Evolutionary conservation across 2,329 filamentous ascomycete species (phyloP).

Genomic region (Polytolypa hystricis): DNA sequence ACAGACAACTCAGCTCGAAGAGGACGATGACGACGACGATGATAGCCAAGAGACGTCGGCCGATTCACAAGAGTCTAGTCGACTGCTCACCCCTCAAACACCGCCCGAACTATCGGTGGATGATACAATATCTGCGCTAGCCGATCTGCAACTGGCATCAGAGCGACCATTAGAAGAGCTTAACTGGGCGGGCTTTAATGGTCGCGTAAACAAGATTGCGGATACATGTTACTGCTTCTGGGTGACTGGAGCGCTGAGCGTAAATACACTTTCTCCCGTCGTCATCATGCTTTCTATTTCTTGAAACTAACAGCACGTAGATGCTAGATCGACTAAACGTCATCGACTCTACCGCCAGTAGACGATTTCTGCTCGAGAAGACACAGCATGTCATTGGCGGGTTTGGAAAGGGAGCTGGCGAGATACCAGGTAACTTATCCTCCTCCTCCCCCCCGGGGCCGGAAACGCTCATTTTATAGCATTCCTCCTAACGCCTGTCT

Average conservation of each 20-base stretch:
- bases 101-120: constrained; percentile 9
- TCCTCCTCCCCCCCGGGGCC: constrained; percentile 9
- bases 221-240: constrained; percentile 97
- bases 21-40: constrained; percentile 35
- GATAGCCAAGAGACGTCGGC: constrained; percentile 28
- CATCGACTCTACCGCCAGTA: constrained; percentile 49
- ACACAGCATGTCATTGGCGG: constrained; percentile 80
- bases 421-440: constrained; percentile 46
- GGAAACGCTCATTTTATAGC: too few species aligned
- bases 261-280: constrained; percentile 21
- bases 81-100: too few species aligned
- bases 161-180: constrained; percentile 20
- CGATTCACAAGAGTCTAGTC: too few species aligned
- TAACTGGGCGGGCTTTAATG: constrained; percentile 67
- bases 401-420: constrained; percentile 61
- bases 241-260: constrained; percentile 56
- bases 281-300: too few species aligned
- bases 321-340: constrained; percentile 49
- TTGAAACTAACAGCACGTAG: constrained; percentile 32
- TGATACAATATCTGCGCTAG: constrained; percentile 20
- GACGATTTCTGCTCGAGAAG: constrained; percentile 71
- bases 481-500: constrained; percentile 38
- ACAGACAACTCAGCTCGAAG: constrained; percentile 49
- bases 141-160: constrained; percentile 14
- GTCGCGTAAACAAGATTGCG: constrained; percentile 77